Evolutionary conservation across 176 grass and related monocot genomes (phyloP).

Genomic region (Eragrostis nindensis): DNA sequence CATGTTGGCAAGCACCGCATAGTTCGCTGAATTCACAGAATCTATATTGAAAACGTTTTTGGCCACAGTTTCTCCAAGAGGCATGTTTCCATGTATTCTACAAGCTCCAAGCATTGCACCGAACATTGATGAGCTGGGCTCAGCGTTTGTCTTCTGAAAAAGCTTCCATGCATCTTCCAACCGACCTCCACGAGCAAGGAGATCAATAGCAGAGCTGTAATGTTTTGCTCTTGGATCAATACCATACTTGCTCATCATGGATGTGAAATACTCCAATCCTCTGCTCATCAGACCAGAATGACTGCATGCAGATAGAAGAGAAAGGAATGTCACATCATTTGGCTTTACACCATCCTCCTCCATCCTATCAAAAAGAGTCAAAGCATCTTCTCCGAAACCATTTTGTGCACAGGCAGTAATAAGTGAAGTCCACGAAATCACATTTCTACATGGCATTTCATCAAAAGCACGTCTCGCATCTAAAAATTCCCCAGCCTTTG

Average conservation of each 20-base stretch:
- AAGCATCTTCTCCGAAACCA: constrained; percentile 57
- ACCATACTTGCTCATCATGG: constrained; percentile 73
- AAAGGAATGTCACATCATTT: constrained; percentile 90
- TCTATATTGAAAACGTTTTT: constrained; percentile 56
- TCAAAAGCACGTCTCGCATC: constrained; percentile 67
- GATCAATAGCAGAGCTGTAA: constrained; percentile 78
- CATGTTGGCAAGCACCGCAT: constrained; percentile 75
- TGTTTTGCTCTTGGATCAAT: constrained; percentile 79
- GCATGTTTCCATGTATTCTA: constrained; percentile 58
- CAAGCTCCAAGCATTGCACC: constrained; percentile 83
- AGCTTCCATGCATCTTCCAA: constrained; percentile 77
- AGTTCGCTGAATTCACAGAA: constrained; percentile 65
- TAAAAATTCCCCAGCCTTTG: constrained; percentile 68
- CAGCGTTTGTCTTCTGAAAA: constrained; percentile 47
- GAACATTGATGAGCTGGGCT: constrained; percentile 65
- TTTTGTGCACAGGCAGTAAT: constrained; percentile 72
- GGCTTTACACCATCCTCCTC: constrained; percentile 71
- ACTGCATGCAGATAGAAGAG: constrained; percentile 69
- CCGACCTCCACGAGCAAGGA: constrained; percentile 75
- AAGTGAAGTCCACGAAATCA: constrained; percentile 90
- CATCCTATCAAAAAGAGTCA: constrained; percentile 78
- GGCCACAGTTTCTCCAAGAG: constrained; percentile 63
- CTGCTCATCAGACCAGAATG: constrained; percentile 62
- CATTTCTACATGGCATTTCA: constrained; percentile 78
- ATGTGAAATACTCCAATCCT: constrained; percentile 70